Evolutionary conservation across 805 yeast species (phyloP).

Genomic region (Millerozyma acaciae): DNA sequence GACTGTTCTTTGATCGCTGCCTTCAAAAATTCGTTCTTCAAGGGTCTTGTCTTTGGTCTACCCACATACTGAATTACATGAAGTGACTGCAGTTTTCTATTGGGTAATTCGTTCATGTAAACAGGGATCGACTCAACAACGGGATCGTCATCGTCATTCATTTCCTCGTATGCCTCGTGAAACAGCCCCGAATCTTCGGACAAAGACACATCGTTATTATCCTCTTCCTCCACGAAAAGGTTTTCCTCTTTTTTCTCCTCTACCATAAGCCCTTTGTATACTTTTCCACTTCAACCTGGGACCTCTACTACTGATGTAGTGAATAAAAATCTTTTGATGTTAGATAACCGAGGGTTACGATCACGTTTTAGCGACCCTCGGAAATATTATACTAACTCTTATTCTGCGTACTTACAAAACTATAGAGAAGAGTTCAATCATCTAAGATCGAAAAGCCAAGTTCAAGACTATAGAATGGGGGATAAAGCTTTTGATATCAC

Average conservation of each 20-base stretch:
- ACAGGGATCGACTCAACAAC: constrained; percentile 38
- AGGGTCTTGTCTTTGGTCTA: constrained; percentile 42
- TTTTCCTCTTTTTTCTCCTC: constrained; percentile 7
- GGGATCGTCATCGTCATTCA: constrained; percentile 30
- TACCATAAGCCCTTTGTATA: background rate
- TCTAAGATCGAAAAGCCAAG: too few species aligned
- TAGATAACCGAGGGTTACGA: too few species aligned
- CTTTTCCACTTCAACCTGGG: background rate
- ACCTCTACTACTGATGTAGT: background rate
- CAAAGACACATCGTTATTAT: constrained; percentile 12
- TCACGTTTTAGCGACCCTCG: too few species aligned
- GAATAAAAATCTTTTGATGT: too few species aligned
- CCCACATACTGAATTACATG: constrained; percentile 51
- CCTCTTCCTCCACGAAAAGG: constrained; percentile 23
- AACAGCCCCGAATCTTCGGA: constrained; percentile 8
- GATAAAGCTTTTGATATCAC: constrained; percentile 65
- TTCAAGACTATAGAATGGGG: constrained; percentile 6
- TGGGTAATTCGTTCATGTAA: constrained; percentile 22
- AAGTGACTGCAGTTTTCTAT: constrained; percentile 21
- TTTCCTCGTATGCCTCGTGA: constrained; percentile 11
- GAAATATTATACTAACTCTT: too few species aligned
- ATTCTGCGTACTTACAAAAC: too few species aligned
- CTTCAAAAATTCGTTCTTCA: constrained; percentile 29
- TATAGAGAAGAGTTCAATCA: too few species aligned
- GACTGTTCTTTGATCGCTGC: constrained; percentile 60